Conservation (phyloP, 495 filamentous ascomycete species). For the Pyrenula aspistea region DNA sequence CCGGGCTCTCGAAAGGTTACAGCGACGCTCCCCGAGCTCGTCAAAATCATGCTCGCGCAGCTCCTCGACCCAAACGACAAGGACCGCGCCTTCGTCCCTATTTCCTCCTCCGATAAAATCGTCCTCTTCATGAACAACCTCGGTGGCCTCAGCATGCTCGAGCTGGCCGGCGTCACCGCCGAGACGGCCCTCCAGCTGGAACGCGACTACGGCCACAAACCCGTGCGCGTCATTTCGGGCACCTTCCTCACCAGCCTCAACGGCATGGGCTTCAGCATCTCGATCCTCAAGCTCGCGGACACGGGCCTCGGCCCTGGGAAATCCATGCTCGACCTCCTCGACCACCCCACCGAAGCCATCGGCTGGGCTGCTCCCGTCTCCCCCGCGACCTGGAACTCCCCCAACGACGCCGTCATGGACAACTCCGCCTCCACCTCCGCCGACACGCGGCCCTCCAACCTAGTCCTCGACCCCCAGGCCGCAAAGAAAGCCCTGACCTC, state of each 20-base stretch:
- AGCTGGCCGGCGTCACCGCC: slow-evolving; percentile 79
- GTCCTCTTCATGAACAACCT: slow-evolving; percentile 89
- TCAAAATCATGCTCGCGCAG: slow-evolving; percentile 69
- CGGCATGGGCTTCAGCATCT: slow-evolving; percentile 83
- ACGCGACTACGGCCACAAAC: slow-evolving; percentile 55
- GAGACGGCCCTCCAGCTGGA: slow-evolving; percentile 74
- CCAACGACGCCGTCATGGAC: slow-evolving; percentile 46
- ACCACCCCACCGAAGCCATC: slow-evolving; percentile 70
- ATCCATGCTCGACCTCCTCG: slow-evolving; percentile 76
- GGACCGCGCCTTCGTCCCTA: slow-evolving; percentile 68
- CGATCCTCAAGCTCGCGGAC: slow-evolving; percentile 68
- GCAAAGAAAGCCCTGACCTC: slow-evolving; percentile 49
- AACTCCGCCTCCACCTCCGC: slow-evolving; percentile 60
- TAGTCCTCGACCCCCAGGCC: slow-evolving; percentile 43
- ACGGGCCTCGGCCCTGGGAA: slow-evolving; percentile 65
- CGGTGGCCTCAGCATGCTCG: slow-evolving; percentile 79
- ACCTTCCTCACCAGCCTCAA: slow-evolving; percentile 79
- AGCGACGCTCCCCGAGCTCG: slow-evolving; percentile 54
- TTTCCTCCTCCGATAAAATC: slow-evolving; percentile 46
- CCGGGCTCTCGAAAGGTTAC: slow-evolving; percentile 60
- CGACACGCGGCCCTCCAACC: slow-evolving; percentile 36
- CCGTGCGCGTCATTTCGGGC: slow-evolving; percentile 48
- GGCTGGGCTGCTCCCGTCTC: slow-evolving; percentile 72
- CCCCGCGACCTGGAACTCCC: slow-evolving; percentile 40
- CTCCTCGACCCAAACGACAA: slow-evolving; percentile 66